Conservation (phyloP, 768 basidiomycete genomes). For the Pisolithus albus region DNA sequence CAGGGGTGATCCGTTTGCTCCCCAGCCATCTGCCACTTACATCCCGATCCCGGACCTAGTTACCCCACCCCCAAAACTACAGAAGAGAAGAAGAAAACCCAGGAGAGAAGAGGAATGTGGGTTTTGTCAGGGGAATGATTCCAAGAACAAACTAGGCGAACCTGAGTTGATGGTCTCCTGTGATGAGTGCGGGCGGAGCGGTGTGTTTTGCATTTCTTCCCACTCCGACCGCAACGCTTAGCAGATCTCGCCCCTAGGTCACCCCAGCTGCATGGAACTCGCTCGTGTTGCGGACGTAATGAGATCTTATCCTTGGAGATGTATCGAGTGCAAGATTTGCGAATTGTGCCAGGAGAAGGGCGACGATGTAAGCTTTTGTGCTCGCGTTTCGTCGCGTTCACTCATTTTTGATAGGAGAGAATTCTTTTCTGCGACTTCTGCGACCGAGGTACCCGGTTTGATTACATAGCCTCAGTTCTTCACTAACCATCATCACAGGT, state of each 20-base stretch:
- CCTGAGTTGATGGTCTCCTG: slow-evolving; percentile 74
- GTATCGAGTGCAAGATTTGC: slow-evolving; percentile 88
- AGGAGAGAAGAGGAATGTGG: slow-evolving; percentile 64
- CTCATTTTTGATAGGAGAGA: slow-evolving; percentile 45
- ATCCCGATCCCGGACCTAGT: slow-evolving; percentile 41
- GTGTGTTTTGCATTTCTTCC: slow-evolving; percentile 34
- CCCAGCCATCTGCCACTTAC: slow-evolving; percentile 48
- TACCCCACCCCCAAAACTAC: slow-evolving; percentile 36
- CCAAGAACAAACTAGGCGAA: slow-evolving; percentile 47
- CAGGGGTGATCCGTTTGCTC: slow-evolving; percentile 79
- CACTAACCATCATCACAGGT: slow-evolving; percentile 34
- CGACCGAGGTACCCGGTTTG: slow-evolving; percentile 61
- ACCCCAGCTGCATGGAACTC: slow-evolving; percentile 79
- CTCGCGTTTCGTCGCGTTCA: slow-evolving; percentile 7
- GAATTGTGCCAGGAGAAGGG: slow-evolving; percentile 81
- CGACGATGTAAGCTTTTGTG: slow-evolving; percentile 64
- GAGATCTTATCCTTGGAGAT: slow-evolving; percentile 75
- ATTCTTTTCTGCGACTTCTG: slow-evolving; percentile 92
- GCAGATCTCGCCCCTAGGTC: slow-evolving; percentile 41
- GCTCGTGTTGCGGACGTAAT: slow-evolving; percentile 53
- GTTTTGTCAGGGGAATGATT: slow-evolving; percentile 67
- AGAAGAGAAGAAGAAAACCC: slow-evolving; percentile 40
- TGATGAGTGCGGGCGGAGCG: slow-evolving; percentile 74
- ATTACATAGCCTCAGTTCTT: slow-evolving; percentile 1
- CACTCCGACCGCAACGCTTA: slow-evolving; percentile 1